Conservation (phyloP, 495 filamentous ascomycete species). For the Parachaetomium inaequale region DNA sequence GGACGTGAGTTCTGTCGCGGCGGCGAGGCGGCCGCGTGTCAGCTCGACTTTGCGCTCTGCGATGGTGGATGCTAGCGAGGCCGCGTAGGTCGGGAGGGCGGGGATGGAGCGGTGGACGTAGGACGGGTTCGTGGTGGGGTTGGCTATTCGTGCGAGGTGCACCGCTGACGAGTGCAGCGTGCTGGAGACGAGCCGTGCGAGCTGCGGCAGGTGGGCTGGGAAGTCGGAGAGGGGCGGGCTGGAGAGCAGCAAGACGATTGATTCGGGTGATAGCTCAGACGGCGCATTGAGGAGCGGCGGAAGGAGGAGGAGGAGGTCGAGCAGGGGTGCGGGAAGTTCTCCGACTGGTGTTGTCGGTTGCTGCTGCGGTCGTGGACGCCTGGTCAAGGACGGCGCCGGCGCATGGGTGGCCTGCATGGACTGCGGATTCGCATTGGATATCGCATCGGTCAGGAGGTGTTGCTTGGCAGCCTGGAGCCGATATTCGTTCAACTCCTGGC, state of each 20-base stretch:
- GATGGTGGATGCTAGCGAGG: constrained; percentile 27
- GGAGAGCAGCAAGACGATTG: constrained; percentile 36
- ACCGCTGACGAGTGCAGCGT: constrained; percentile 39
- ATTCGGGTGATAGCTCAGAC: constrained; percentile 21
- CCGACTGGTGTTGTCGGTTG: constrained; percentile 8
- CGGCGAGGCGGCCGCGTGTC: constrained; percentile 33
- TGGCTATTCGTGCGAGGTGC: constrained; percentile 43
- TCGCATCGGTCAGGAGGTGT: constrained; percentile 40
- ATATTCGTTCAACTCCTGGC: constrained; percentile 40
- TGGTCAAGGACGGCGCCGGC: constrained; percentile 25
- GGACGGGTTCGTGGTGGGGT: constrained; percentile 51
- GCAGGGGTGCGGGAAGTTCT: constrained; percentile 32
- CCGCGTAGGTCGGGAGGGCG: constrained; percentile 31
- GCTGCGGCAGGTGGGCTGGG: constrained; percentile 38
- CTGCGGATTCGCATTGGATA: constrained; percentile 29
- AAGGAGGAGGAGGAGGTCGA: constrained; percentile 45
- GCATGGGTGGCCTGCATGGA: constrained; percentile 17
- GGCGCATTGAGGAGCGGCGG: constrained; percentile 35
- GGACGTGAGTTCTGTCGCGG: constrained; percentile 26
- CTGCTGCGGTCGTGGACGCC: constrained; percentile 14
- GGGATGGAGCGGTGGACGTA: constrained; percentile 50
- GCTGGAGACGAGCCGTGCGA: constrained; percentile 40
- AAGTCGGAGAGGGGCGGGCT: constrained; percentile 42
- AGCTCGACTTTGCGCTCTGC: constrained; percentile 28
- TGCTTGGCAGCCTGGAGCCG: constrained; percentile 41